Evolutionary conservation across 768 basidiomycete species (phyloP), one percentile per base, ranked within the genome.

Genomic region (Panus rudis): DNA sequence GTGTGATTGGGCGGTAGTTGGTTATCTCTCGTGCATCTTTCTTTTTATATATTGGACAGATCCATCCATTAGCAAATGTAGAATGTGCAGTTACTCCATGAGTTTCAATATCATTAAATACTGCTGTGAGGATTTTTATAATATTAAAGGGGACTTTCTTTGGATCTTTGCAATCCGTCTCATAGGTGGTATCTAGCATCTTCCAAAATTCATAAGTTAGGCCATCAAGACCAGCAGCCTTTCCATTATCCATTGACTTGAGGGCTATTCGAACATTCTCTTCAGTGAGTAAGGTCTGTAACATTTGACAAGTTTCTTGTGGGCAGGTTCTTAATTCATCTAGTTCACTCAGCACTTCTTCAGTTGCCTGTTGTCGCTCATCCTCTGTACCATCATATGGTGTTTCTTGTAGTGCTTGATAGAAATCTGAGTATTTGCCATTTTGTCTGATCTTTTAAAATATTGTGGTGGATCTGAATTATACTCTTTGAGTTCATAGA

Each of bases 31-130:
- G 13, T 6, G 14, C 20, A 6, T 58, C 49, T 24, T 46, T 46
- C 14, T 53, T 51, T 19, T 55, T 58, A 20, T 51, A 54, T 2
- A 54, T 16, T 0, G 46, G 53, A 30, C 51, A 52, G 26, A 58
- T 46, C 50, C 42, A 49, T 0, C 54, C 54, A 0, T 23, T 12
- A 1, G 48, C 20, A 33, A 51, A 50, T n/a, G 16, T 10, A 0
- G 39, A 16, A 16, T 7, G 1, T 0, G 12, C 2, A 39, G 25
- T 39, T 0, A 53, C 27, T 0, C 52, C 46, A 20, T 48, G 23
- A 0, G 1, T 1, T 31, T 58, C 48, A 10, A 54, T 45, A 47
- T 58, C 52, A 0, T 40, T 26, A 32, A 45, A 57, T 0, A 54
- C 33, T 1, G 0, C 2, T 1, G 42, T 43, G 0, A 50, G 46